Conservation (phyloP, 1,284 basidiomycete species). For the Inonotus obliquus region DNA sequence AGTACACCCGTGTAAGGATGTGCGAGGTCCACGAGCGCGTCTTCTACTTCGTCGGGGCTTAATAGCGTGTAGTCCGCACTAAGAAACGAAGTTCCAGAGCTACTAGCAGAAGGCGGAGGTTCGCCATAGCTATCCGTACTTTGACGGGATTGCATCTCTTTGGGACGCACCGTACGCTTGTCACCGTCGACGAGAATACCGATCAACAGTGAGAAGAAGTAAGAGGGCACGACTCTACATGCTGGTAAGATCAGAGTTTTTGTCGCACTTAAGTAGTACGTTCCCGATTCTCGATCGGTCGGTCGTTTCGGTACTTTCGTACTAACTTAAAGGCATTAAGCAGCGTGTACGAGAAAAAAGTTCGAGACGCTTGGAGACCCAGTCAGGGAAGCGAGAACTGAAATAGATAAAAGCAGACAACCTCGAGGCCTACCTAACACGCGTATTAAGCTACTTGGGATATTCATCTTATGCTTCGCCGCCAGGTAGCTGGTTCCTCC, state of each 20-base stretch:
- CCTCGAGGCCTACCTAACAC: slow-evolving; percentile 8
- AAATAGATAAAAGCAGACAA: not conserved
- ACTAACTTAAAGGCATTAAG: not conserved
- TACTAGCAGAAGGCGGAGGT: slow-evolving; percentile 6
- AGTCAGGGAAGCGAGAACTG: not conserved
- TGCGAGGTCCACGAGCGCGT: slow-evolving; percentile 18
- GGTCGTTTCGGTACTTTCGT: too few relatives aligned
- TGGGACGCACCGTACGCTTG: too few relatives aligned
- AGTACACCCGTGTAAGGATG: slow-evolving; percentile 19
- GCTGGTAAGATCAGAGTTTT: too few relatives aligned
- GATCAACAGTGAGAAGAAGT: not conserved
- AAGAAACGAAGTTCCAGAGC: slow-evolving; percentile 5
- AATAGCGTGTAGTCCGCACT: slow-evolving; percentile 10
- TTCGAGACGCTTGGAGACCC: not conserved
- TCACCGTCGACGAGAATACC: not conserved
- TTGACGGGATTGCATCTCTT: not conserved
- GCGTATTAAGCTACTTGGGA: slow-evolving; percentile 8
- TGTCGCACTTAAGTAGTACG: not conserved
- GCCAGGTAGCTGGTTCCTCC: not conserved
- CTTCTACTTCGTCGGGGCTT: slow-evolving; percentile 1
- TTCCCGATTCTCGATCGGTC: not conserved
- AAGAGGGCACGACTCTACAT: not conserved
- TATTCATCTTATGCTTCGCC: not conserved
- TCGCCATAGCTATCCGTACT: not conserved
- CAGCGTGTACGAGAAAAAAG: not conserved